Evolutionary conservation across 202 grass and related monocot species (phyloP).

Genomic region (Carex sylvatica): DNA sequence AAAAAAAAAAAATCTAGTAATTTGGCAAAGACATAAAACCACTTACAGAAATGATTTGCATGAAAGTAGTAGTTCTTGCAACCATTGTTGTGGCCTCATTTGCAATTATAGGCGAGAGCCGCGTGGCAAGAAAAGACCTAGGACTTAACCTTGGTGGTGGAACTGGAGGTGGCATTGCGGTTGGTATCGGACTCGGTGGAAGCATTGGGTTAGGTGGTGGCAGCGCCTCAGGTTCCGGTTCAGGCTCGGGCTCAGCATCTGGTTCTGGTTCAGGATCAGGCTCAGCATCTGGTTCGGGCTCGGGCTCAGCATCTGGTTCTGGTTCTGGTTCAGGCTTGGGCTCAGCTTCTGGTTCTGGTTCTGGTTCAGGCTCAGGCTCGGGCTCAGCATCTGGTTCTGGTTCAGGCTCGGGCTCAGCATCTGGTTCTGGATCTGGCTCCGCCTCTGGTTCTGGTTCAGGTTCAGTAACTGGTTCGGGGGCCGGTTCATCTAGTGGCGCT

Average conservation of each 20-base stretch:
- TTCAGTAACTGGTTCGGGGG: constrained; percentile 13
- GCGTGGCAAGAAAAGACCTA: constrained; percentile 49
- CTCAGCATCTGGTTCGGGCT: not conserved
- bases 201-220: constrained; percentile 31
- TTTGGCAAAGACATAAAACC: not conserved
- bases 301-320: too few relatives aligned
- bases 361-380: not conserved
- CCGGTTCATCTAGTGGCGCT: constrained; percentile 8
- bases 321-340: not conserved
- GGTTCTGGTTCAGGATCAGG: constrained; percentile 22
- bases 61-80: constrained; percentile 24
- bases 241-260: not conserved
- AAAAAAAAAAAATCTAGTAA: constrained; percentile 1
- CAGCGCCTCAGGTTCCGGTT: constrained; percentile 3
- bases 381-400: constrained; percentile 24
- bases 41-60: not conserved
- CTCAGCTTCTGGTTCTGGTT: not conserved
- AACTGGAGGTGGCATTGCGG: not conserved
- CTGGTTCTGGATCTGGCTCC: constrained; percentile 26
- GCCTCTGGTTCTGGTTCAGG: constrained; percentile 14
- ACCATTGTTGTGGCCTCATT: constrained; percentile 31
- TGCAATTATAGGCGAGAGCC: constrained; percentile 32
- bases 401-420: constrained; percentile 25
- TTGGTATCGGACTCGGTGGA: constrained; percentile 30
- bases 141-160: constrained; percentile 49